A percentile compares a stretch with the other conserved stretches of the same genome.
Conservation (phyloP, 2,329 filamentous ascomycete species). For the Pseudogymnoascus sp. region DNA sequence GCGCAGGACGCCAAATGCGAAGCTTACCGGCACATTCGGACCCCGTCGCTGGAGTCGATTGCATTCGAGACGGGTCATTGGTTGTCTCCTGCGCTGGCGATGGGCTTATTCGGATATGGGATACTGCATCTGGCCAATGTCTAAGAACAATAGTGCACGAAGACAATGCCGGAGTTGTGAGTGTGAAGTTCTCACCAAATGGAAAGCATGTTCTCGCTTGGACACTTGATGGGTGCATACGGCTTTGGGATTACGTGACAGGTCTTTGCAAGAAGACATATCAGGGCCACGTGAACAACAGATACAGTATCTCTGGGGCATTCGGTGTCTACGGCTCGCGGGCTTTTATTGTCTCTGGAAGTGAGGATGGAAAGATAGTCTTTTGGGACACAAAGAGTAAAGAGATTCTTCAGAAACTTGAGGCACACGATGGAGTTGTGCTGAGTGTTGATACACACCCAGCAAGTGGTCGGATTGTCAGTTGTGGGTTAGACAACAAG, state of each 20-base stretch:
- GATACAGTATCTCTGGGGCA: slow-evolving; percentile 75
- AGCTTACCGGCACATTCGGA: slow-evolving; percentile 91
- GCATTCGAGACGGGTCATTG: slow-evolving; percentile 83
- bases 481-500: slow-evolving; percentile 53
- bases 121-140: slow-evolving; percentile 90
- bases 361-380: slow-evolving; percentile 76
- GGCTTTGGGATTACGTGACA: slow-evolving; percentile 91
- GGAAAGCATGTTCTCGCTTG: slow-evolving; percentile 88
- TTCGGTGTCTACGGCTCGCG: slow-evolving; percentile 60
- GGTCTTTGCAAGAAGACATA: slow-evolving; percentile 94
- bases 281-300: slow-evolving; percentile 78
- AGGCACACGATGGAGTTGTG: slow-evolving; percentile 46
- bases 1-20: slow-evolving; percentile 79
- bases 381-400: slow-evolving; percentile 90
- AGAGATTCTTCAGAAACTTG: slow-evolving; percentile 62
- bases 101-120: slow-evolving; percentile 89
- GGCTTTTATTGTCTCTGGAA: slow-evolving; percentile 68
- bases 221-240: slow-evolving; percentile 80
- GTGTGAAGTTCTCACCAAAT: slow-evolving; percentile 88
- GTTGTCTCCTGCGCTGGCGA: slow-evolving; percentile 89
- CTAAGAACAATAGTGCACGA: slow-evolving; percentile 91
- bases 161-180: slow-evolving; percentile 83
- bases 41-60: slow-evolving; percentile 87
- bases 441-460: slow-evolving; percentile 59
- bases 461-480: slow-evolving; percentile 44